Conservation (phyloP, 768 basidiomycete species). For the Heimioporus sp. region DNA sequence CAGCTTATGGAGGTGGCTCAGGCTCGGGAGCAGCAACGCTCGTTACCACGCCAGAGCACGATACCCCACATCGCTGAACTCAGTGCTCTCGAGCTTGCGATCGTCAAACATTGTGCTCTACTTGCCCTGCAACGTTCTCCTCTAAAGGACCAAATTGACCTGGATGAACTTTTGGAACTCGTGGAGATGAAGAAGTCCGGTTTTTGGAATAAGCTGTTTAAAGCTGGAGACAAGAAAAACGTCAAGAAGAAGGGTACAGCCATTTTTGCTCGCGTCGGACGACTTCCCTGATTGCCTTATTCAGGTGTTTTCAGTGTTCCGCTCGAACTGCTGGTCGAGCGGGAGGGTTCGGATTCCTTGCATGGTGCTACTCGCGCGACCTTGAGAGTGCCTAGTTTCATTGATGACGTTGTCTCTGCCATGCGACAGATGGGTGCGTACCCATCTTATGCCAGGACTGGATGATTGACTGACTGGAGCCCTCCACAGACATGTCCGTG, state of each 20-base stretch:
- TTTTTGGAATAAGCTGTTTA: slow-evolving; percentile 97
- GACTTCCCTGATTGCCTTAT: slow-evolving; percentile 9
- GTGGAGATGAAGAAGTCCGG: slow-evolving; percentile 90
- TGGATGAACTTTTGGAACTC: slow-evolving; percentile 92
- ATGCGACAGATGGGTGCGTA: slow-evolving; percentile 97
- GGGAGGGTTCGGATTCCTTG: slow-evolving; percentile 93
- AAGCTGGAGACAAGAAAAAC: slow-evolving; percentile 85
- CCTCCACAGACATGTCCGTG: slow-evolving; percentile 85
- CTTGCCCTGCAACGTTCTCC: slow-evolving; percentile 75
- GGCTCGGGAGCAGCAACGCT: slow-evolving; percentile 84
- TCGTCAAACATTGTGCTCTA: slow-evolving; percentile 90
- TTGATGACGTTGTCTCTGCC: slow-evolving; percentile 96
- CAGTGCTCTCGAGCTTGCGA: slow-evolving; percentile 78
- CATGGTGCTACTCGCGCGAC: slow-evolving; percentile 85
- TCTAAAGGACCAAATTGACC: slow-evolving; percentile 76
- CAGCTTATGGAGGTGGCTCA: slow-evolving; percentile 91
- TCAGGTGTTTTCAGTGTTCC: slow-evolving; percentile 92
- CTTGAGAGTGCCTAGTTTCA: slow-evolving; percentile 91
- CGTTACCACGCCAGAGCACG: slow-evolving; percentile 72
- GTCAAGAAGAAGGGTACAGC: slow-evolving; percentile 82
- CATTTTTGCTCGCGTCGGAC: not conserved
- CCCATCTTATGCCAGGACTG: not conserved
- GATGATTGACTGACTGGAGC: slow-evolving; percentile 2
- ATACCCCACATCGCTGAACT: slow-evolving; percentile 84
- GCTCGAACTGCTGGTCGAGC: slow-evolving; percentile 88